Percentiles rank a stretch among this genome's conserved stretches.
phyloP scores from a whole-genome alignment of 2,329 filamentous ascomycete genomes.

The Microcyclosporella mali region DNA sequence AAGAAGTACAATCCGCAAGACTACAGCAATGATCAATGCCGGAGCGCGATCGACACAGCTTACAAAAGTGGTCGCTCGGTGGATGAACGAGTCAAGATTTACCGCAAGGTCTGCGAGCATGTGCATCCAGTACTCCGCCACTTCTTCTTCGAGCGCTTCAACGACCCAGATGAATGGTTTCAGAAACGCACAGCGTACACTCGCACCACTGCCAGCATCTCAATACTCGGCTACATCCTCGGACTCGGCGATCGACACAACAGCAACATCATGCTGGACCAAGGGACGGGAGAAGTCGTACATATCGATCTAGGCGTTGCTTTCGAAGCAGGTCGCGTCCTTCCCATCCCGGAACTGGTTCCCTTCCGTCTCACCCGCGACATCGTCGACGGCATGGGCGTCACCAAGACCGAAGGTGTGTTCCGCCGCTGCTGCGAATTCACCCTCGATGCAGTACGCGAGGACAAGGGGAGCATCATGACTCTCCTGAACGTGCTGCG shows the following conservation, averaged over 20 bases:
- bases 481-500: constrained; percentile 94
- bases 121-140: constrained; percentile 93
- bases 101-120: constrained; percentile 68
- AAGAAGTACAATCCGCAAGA: constrained; percentile 80
- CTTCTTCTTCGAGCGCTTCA: constrained; percentile 94
- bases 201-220: constrained; percentile 86
- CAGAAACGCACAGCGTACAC: constrained; percentile 82
- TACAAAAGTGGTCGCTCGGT: constrained; percentile 54
- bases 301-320: constrained; percentile 96
- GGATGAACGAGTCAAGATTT: constrained; percentile 67
- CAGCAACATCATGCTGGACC: constrained; percentile 92
- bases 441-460: constrained; percentile 85
- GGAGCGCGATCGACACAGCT: constrained; percentile 70
- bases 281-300: constrained; percentile 83
- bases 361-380: constrained; percentile 93
- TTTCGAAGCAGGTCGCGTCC: constrained; percentile 91
- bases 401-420: constrained; percentile 89
- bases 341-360: constrained; percentile 91
- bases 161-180: constrained; percentile 95
- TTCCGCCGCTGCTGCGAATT: constrained; percentile 98
- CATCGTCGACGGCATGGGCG: constrained; percentile 93
- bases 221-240: constrained; percentile 81
- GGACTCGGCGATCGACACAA: constrained; percentile 91
- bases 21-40: constrained; percentile 66
- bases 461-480: constrained; percentile 96